Base-by-base conservation (phyloP, 257 asterid genomes). In the Fraxinus anomala region DNA sequence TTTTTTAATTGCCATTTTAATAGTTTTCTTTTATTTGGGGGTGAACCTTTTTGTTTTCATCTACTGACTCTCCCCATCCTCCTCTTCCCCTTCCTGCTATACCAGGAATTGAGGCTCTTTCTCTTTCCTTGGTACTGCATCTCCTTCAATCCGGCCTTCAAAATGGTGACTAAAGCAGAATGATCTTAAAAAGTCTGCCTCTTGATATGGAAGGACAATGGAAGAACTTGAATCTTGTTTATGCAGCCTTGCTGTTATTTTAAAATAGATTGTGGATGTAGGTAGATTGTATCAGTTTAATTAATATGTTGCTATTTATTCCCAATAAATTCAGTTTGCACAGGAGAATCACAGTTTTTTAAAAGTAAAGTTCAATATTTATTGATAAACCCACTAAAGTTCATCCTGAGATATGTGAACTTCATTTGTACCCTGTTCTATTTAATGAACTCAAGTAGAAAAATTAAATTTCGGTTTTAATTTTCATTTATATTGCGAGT, bases 221-320 rank as follows among this genome's bases (percentile, higher is more conserved):
- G 70, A 21, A 12, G 24, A 12, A 17, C 26, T 54, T 54, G 65
- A 54, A 68, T 5, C 73, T 34, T 34, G 73, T 68, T 68, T 68
- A 16, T 68, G 37, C 47, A 68, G 23, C 12, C 37, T 73, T 65
- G 31, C 68, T 72, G 51, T 47, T 28, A 65, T 40, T 68, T 68
- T 63, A 36, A 40, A 69, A 70, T 75, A 12, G 51, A 56, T 72
- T 70, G 59, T 40, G 31, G 66, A 74, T 75, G 80, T 23, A 2
- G 31, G 36, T 69, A 24, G 14, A 59, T 80, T 24, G 14, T 75
- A 51, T 74, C 39, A 5, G 51, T 66, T 28, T 28, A 21, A 72
- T 79, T 37, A 63, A 66, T 24, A n/a, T 73, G 21, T 19, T 8
- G 67, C 11, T 42, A 51, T 34, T 19, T 26, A 40, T 68, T 70